A percentile compares a stretch with the other conserved stretches of the same genome.
Evolutionary conservation across 2,329 filamentous ascomycete species (phyloP).

Genomic region (Fusarium avenaceum): DNA sequence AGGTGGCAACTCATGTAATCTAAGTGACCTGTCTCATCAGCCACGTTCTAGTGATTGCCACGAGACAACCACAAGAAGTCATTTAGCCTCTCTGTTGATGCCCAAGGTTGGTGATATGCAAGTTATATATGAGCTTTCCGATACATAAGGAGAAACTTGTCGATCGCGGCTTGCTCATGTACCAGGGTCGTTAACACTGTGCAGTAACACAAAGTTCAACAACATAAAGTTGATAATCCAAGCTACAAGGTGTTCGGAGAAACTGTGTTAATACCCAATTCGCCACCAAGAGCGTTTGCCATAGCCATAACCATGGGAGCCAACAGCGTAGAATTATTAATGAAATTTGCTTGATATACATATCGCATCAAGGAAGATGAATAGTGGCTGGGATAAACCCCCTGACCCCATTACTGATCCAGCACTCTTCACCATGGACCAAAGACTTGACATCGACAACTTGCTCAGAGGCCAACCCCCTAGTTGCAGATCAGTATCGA

Average conservation of each 20-base stretch:
- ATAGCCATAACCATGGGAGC: neutral
- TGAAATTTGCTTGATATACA: neutral
- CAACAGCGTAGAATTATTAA: neutral
- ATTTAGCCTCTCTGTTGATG: neutral
- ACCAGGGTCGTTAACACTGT: neutral
- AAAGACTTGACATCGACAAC: slow-evolving; percentile 71
- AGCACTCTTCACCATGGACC: slow-evolving; percentile 80
- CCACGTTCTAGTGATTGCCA: neutral
- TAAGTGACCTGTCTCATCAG: neutral
- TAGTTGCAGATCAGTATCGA: slow-evolving; percentile 45
- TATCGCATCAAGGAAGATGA: slow-evolving; percentile 36
- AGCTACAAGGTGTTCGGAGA: neutral
- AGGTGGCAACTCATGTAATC: neutral
- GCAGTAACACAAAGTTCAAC: slow-evolving; percentile 12
- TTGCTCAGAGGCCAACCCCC: slow-evolving; percentile 74
- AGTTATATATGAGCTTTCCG: neutral
- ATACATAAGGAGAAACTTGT: neutral
- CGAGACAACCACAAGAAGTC: neutral
- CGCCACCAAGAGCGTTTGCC: slow-evolving; percentile 4
- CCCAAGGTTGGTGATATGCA: neutral
- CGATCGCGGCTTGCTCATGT: neutral
- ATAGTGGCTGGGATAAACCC: slow-evolving; percentile 75
- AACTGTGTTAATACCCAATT: slow-evolving; percentile 19
- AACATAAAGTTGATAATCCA: neutral
- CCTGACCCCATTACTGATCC: slow-evolving; percentile 89